These are phyloP conservation scores for Neonectria coccinea DNA, from an alignment of 2,329 filamentous ascomycete species.

Conservation along the genomic window DNA sequence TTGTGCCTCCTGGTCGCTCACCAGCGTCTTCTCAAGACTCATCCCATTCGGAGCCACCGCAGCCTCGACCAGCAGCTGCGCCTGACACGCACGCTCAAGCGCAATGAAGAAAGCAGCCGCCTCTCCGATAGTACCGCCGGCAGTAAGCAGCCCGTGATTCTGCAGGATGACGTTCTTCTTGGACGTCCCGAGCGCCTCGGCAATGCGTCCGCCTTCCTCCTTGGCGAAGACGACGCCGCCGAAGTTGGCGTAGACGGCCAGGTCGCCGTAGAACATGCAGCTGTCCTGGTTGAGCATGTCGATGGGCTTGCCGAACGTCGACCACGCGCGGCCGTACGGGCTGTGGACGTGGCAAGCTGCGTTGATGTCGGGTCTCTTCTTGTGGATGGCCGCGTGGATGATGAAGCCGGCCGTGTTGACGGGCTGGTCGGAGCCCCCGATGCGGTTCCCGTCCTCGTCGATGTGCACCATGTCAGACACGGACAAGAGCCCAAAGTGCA, in stretches of 20 bases:
- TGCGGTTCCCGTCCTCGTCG: constrained; percentile 67
- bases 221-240: constrained; percentile 64
- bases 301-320: constrained; percentile 68
- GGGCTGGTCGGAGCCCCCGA: constrained; percentile 69
- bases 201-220: constrained; percentile 72
- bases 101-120: constrained; percentile 76
- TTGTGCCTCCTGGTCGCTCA: constrained; percentile 56
- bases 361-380: constrained; percentile 70
- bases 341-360: constrained; percentile 76
- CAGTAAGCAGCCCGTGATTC: constrained; percentile 78
- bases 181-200: constrained; percentile 66
- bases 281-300: constrained; percentile 78
- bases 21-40: constrained; percentile 50
- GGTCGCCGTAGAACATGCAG: constrained; percentile 70
- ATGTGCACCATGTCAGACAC: constrained; percentile 76
- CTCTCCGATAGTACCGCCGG: constrained; percentile 76
- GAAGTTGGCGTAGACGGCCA: constrained; percentile 71
- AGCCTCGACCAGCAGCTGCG: constrained; percentile 75
- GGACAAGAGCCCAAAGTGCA: constrained; percentile 73
- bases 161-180: constrained; percentile 72
- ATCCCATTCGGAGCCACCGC: constrained; percentile 54
- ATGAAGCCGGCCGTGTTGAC: constrained; percentile 76
- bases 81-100: constrained; percentile 74
- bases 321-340: constrained; percentile 74
- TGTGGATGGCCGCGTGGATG: constrained; percentile 75